Percentiles rank a stretch among this genome's conserved stretches.
phyloP scores from a whole-genome alignment of 352 stramenopile genomes.

The Phytopythium oedochilum region DNA sequence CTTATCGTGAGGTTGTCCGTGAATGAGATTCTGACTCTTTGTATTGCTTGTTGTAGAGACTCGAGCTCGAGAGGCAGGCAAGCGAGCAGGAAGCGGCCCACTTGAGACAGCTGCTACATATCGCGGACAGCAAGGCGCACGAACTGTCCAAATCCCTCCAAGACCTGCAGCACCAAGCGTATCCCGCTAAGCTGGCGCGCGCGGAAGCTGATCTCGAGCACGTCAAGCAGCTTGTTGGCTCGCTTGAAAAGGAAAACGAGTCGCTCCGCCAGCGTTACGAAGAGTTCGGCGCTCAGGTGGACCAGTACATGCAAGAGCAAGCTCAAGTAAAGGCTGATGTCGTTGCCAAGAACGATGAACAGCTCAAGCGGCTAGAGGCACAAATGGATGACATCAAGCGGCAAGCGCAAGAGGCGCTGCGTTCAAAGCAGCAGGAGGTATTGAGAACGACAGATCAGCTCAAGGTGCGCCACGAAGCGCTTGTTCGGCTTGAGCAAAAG shows the following conservation, averaged over 20 bases:
- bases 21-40: too few species aligned
- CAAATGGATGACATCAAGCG: constrained; percentile 30
- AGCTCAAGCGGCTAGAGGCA: constrained; percentile 24
- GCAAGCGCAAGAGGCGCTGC: constrained; percentile 36
- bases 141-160: constrained; percentile 38
- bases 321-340: constrained; percentile 35
- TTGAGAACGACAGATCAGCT: constrained; percentile 42
- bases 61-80: constrained; percentile 41
- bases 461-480: constrained; percentile 51
- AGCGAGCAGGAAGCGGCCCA: constrained; percentile 47
- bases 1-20: neutral
- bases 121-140: constrained; percentile 37
- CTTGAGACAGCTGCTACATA: constrained; percentile 45
- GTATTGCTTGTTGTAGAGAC: constrained; percentile 21
- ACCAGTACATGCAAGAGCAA: constrained; percentile 74
- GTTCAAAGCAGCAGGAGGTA: constrained; percentile 52
- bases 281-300: constrained; percentile 68
- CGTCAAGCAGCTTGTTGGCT: constrained; percentile 21
- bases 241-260: constrained; percentile 46
- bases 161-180: constrained; percentile 41
- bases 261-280: constrained; percentile 61
- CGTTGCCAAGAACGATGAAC: constrained; percentile 25
- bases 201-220: constrained; percentile 46
- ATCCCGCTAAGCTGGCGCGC: constrained; percentile 36
- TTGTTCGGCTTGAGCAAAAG: constrained; percentile 48